Conservation (phyloP, 441 rosid genomes). For the California macrophylla region DNA sequence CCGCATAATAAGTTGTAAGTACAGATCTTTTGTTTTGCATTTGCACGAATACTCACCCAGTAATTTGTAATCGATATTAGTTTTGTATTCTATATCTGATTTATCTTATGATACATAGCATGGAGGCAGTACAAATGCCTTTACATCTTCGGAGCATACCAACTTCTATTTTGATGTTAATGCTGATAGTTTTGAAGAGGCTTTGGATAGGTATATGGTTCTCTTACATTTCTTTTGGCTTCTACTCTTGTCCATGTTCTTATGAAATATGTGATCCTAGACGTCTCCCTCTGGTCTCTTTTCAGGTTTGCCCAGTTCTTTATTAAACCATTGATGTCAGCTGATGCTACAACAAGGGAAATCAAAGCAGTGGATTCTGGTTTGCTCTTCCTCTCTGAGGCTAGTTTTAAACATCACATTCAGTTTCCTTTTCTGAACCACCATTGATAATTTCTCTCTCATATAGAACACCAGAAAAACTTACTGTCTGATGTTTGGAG, state of each 20-base stretch:
- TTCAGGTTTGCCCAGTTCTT: conserved; percentile 84
- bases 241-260: background rate
- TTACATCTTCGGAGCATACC: conserved; percentile 57
- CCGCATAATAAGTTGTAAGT: background rate
- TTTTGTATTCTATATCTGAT: conserved; percentile 5
- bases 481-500: conserved; percentile 76
- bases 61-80: background rate
- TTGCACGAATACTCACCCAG: background rate
- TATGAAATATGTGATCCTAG: conserved; percentile 9
- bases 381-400: conserved; percentile 19
- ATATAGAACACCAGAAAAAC: conserved; percentile 80
- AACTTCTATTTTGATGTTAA: conserved; percentile 64
- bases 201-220: conserved; percentile 65
- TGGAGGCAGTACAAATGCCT: conserved; percentile 84
- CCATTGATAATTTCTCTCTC: conserved; percentile 7
- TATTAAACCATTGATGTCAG: conserved; percentile 79
- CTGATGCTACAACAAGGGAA: conserved; percentile 84
- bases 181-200: conserved; percentile 64
- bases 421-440: background rate
- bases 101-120: conserved; percentile 39
- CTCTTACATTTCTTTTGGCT: conserved; percentile 8
- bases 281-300: conserved; percentile 19
- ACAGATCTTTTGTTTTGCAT: background rate
- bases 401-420: background rate
- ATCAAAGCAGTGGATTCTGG: conserved; percentile 93